Percentiles rank a stretch among this genome's conserved stretches.
phyloP scores from a whole-genome alignment of 1,284 basidiomycete genomes.

The Cerrena zonata region DNA sequence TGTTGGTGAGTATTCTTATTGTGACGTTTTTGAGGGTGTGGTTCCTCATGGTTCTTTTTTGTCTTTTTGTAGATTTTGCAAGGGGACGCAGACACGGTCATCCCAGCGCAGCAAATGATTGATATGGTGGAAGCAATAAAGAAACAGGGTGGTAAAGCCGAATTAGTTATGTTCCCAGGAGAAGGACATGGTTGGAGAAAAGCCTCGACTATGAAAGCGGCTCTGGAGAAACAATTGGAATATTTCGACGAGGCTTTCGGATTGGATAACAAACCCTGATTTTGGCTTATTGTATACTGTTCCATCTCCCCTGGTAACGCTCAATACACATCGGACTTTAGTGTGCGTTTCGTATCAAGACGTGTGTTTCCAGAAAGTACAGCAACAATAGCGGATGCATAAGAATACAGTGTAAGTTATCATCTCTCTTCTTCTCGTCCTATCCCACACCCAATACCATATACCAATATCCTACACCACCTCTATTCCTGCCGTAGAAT shows the following conservation, averaged over 20 bases:
- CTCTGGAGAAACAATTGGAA: slow-evolving; percentile 37
- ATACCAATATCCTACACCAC: not conserved
- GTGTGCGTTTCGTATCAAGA: too few species aligned
- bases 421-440: not conserved
- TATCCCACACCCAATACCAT: not conserved
- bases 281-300: not conserved
- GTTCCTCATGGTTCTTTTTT: not conserved
- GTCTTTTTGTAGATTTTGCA: slow-evolving; percentile 45
- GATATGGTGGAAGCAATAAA: slow-evolving; percentile 39
- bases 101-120: slow-evolving; percentile 46
- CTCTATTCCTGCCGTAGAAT: not conserved
- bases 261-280: not conserved
- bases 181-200: slow-evolving; percentile 52
- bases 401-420: not conserved
- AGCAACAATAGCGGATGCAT: not conserved
- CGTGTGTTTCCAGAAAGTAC: not conserved
- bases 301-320: not conserved
- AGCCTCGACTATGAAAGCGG: slow-evolving; percentile 39
- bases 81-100: slow-evolving; percentile 41
- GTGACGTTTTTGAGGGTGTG: not conserved
- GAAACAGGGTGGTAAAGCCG: slow-evolving; percentile 33
- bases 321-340: too few species aligned
- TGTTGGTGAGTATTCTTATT: slow-evolving; percentile 34
- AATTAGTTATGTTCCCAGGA: slow-evolving; percentile 43
- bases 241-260: slow-evolving; percentile 32